phyloP scores from a whole-genome alignment of 176 grass and related monocot species.

The Pharus latifolius region DNA sequence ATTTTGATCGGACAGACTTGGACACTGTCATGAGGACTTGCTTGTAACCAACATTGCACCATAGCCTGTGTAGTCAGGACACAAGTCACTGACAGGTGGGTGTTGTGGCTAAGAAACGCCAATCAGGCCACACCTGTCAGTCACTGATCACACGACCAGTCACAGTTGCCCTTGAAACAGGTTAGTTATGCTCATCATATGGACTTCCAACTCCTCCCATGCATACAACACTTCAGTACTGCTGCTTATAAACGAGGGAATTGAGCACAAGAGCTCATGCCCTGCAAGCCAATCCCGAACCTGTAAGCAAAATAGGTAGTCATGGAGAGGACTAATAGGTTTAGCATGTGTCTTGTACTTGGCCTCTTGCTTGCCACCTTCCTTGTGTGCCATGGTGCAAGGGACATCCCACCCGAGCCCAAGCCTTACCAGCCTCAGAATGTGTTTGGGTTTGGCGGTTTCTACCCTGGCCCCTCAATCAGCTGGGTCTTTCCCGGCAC shows the following conservation, averaged over 20 bases:
- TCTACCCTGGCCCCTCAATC: conserved; percentile 31
- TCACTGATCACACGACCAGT: too few species aligned
- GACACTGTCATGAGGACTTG: too few species aligned
- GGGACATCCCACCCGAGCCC: conserved; percentile 21
- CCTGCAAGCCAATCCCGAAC: background rate
- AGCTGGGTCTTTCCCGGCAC: conserved; percentile 38
- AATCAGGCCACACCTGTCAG: background rate
- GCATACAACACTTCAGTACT: background rate
- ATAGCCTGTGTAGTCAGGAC: background rate
- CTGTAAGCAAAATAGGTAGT: background rate
- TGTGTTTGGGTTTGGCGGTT: conserved; percentile 39
- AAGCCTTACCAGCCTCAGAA: conserved; percentile 33
- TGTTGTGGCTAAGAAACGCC: too few species aligned
- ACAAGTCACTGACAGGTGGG: background rate
- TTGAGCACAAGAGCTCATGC: background rate
- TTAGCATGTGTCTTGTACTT: background rate
- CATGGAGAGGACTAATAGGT: conserved; percentile 2
- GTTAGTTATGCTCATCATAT: background rate
- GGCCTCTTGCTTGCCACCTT: conserved; percentile 11
- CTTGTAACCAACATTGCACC: too few species aligned
- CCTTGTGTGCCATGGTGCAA: conserved; percentile 9
- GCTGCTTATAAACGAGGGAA: background rate
- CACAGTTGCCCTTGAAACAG: background rate
- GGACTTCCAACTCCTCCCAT: background rate
- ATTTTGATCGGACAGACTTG: too few species aligned